Base-by-base conservation (phyloP, 2,329 filamentous ascomycete genomes). In the Chalaropsis ovoidea region DNA sequence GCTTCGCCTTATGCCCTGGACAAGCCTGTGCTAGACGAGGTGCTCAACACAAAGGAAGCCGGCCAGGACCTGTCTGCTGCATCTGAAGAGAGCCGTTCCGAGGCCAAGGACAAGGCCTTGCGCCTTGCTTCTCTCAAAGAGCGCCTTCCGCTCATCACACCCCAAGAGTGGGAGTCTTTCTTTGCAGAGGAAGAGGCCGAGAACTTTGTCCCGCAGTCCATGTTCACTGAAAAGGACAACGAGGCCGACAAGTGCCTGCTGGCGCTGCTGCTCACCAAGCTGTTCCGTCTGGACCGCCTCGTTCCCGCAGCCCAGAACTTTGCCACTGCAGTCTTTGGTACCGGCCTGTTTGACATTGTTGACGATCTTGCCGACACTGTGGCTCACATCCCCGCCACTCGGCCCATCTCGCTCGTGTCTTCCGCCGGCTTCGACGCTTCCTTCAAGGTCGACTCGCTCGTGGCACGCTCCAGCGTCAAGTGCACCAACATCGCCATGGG, bases 401-500 rank as follows among this genome's bases (percentile, higher is more conserved):
- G 90, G 1, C 94, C 94, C 10, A 89, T 99, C 70, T 88, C 94
- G 2, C 82, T 99, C 43, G 93, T 93, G 71, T 99, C 94, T 5
- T 96, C 88, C 72, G 91, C 93, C 68, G 94, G 94, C 45, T 99
- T 99, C 74, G 94, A 99, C 76, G 95, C 95, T 64, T 96, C 90
- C 74, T 99, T 97, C 85, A 99, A 99, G 80, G 94, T 99, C 68
- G 94, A 99, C 75, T 90, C 87, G 68, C 81, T 99, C 64, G 95
- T 97, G 39, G 90, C 96, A 75, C 84, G 90, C 70, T 86, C 85
- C 74, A 84, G 85, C 67, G 86, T 90, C 63, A 86, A 84, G 65
- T 99, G 94, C 77, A 92, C 91, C 67, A 96, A 96, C 75, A 96
- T 99, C 73, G 95, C 95, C 71, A 99, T 99, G 94, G 94, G 94